These are phyloP conservation scores for Botrytis squamosa DNA, from an alignment of 2,329 filamentous ascomycete genomes.

Conservation along the genomic window DNA sequence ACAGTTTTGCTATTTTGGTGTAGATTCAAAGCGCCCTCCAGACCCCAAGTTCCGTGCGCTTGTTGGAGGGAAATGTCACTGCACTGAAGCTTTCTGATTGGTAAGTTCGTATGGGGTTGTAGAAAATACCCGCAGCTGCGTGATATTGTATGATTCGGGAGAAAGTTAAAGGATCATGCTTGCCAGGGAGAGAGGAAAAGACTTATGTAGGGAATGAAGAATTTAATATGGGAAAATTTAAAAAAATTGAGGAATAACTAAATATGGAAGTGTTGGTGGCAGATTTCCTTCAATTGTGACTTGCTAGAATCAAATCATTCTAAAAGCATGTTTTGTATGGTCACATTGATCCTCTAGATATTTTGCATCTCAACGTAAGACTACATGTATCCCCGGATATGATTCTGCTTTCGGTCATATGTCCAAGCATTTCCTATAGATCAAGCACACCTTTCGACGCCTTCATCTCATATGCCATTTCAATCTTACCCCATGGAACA, in stretches of 20 bases:
- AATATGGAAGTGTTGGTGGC: neutral
- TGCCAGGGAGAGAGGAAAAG: neutral
- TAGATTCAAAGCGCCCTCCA: neutral
- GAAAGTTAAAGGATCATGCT: neutral
- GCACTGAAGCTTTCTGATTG: neutral
- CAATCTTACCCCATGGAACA: neutral
- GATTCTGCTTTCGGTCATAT: neutral
- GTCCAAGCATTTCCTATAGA: neutral
- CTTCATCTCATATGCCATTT: neutral
- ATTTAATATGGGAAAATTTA: neutral
- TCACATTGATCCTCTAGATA: neutral
- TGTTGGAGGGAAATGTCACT: neutral
- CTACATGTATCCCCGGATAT: neutral
- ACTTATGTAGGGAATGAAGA: neutral
- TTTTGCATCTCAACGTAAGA: neutral
- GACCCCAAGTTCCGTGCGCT: conserved; percentile 4
- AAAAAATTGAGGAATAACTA: neutral
- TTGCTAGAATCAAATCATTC: neutral
- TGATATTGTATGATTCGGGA: neutral
- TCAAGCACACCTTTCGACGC: neutral
- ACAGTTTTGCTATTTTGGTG: neutral
- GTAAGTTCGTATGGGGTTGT: neutral
- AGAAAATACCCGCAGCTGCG: neutral
- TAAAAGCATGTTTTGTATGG: neutral
- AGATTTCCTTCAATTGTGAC: neutral